phyloP scores from a whole-genome alignment of 371 early-diverging fungal genomes.

The Capniomyces stellatus region DNA sequence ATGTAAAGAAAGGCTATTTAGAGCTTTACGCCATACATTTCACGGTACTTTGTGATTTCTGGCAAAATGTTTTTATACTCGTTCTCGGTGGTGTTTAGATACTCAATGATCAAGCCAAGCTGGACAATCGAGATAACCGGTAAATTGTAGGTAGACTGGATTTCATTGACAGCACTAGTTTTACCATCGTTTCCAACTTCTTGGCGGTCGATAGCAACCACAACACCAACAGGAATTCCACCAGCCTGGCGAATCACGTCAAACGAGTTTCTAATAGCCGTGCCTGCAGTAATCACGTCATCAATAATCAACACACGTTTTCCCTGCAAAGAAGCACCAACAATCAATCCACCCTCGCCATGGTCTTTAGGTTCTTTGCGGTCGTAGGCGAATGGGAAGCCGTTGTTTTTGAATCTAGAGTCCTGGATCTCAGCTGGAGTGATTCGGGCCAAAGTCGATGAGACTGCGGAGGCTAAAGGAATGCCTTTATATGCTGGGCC shows the following conservation, averaged over 20 bases:
- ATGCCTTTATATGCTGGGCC: conserved; percentile 98
- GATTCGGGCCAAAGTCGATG: conserved; percentile 52
- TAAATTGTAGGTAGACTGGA: conserved; percentile 57
- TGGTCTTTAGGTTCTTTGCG: conserved; percentile 97
- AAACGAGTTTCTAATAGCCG: conserved; percentile 83
- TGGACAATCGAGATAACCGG: conserved; percentile 73
- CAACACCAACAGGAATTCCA: conserved; percentile 57
- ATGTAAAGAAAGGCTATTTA: too few species aligned
- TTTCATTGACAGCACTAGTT: conserved; percentile 79
- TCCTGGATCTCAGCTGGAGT: conserved; percentile 26
- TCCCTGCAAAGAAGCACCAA: conserved; percentile 53
- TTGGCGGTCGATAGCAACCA: conserved; percentile 86
- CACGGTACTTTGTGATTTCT: too few species aligned
- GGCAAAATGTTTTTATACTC: too few species aligned
- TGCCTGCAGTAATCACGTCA: conserved; percentile 97
- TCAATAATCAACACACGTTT: conserved; percentile 71
- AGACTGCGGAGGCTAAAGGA: conserved; percentile 73
- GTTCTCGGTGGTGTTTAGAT: too few species aligned
- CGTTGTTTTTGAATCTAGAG: conserved; percentile 21
- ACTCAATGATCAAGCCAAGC: conserved; percentile 74
- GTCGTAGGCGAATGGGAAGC: conserved; percentile 76
- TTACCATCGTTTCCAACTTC: conserved; percentile 41
- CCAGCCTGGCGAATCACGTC: conserved; percentile 46
- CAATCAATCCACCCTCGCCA: conserved; percentile 89
- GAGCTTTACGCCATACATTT: too few species aligned